These are phyloP conservation scores for Heliosperma pusillum DNA, from an alignment of 148 eudicot species.

Conservation along the genomic window DNA sequence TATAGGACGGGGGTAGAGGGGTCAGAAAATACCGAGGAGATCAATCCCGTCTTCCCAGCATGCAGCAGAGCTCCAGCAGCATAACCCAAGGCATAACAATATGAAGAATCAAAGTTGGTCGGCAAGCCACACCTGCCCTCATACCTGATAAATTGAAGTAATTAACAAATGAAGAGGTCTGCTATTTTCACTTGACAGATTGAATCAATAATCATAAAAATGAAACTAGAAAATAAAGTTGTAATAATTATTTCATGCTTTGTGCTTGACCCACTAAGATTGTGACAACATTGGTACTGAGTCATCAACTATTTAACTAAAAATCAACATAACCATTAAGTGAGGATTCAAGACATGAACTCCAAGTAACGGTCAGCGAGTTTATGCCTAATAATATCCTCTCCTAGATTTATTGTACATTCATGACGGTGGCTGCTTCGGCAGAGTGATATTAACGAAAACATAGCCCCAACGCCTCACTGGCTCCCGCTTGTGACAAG, in stretches of 20 bases:
- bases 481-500: neutral
- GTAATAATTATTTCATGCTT: neutral
- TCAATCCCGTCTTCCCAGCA: constrained; percentile 89
- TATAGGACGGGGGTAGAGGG: neutral
- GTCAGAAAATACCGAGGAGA: constrained; percentile 68
- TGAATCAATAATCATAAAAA: neutral
- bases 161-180: constrained; percentile 5
- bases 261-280: neutral
- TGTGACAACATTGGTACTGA: neutral
- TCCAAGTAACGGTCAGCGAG: neutral
- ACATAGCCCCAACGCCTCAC: neutral
- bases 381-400: neutral
- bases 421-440: neutral
- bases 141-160: constrained; percentile 43
- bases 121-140: constrained; percentile 99
- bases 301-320: neutral
- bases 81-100: constrained; percentile 96
- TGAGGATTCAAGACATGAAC: neutral
- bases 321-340: neutral
- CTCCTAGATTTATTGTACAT: neutral
- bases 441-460: neutral
- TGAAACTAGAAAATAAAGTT: neutral
- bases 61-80: constrained; percentile 94
- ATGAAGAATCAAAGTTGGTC: constrained; percentile 88
- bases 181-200: neutral